These are phyloP conservation scores for Solanum pimpinellifolium DNA, from an alignment of 257 asterid species.

Conservation along the genomic window DNA sequence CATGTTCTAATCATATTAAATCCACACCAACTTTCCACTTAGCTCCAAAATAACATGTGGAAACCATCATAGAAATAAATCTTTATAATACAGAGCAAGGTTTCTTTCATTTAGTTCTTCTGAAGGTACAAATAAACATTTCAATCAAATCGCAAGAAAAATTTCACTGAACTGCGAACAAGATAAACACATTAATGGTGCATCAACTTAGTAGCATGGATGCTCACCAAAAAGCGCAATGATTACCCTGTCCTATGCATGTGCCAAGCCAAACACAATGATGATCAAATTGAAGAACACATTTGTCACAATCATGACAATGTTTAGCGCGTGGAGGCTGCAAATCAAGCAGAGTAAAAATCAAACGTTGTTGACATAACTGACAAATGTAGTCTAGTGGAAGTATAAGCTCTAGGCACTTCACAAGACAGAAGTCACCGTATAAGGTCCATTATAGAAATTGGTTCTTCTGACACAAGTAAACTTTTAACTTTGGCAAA, in stretches of 20 bases:
- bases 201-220: not conserved
- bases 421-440: not conserved
- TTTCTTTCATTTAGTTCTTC: not conserved
- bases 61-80: not conserved
- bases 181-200: not conserved
- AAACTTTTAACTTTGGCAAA: not conserved
- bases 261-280: conserved; percentile 99
- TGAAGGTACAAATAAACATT: not conserved
- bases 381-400: not conserved
- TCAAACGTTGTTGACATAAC: not conserved
- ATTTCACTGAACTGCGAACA: not conserved
- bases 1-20: not conserved
- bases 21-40: not conserved
- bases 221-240: conserved; percentile 81
- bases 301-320: conserved; percentile 92
- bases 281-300: conserved; percentile 98
- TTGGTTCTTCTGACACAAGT: not conserved
- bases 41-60: not conserved
- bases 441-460: not conserved
- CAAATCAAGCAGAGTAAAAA: conserved; percentile 3
- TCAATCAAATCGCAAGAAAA: not conserved
- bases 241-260: conserved; percentile 89
- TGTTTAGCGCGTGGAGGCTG: conserved; percentile 99
- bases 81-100: not conserved
- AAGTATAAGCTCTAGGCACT: not conserved